Percentiles rank a stretch among this genome's conserved stretches.
phyloP scores from a whole-genome alignment of 257 asterid species.

The Solanum pimpinellifolium region DNA sequence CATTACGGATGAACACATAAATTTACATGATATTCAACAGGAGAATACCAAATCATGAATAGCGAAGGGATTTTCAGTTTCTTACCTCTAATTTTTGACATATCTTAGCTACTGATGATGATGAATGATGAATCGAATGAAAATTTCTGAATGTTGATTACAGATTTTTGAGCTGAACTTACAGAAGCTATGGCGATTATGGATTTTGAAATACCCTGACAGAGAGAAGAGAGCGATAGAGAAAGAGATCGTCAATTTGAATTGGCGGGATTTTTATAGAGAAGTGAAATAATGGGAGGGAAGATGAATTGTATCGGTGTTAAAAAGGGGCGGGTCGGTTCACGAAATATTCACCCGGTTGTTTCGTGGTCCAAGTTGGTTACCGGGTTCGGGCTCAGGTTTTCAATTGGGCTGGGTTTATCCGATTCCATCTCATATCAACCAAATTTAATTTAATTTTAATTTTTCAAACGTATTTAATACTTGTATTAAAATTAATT shows the following conservation, averaged over 20 bases:
- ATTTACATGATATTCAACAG: not conserved
- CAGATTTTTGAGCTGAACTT: not conserved
- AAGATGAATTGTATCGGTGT: not conserved
- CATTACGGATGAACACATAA: not conserved
- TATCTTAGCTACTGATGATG: not conserved
- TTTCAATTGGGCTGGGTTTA: no score
- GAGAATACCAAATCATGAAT: not conserved
- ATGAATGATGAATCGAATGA: not conserved
- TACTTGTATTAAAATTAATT: no score
- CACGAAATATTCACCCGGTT: not conserved
- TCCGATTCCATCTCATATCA: no score
- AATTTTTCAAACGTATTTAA: no score
- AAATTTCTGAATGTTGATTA: not conserved
- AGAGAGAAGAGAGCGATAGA: not conserved
- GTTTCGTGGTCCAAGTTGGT: not conserved
- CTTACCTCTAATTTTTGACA: not conserved
- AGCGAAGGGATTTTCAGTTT: not conserved
- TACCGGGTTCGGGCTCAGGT: not conserved
- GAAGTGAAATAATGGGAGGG: not conserved
- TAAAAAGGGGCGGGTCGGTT: not conserved
- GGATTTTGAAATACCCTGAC: not conserved
- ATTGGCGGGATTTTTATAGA: not conserved
- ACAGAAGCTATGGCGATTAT: not conserved
- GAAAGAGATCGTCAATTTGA: not conserved
- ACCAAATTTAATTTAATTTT: no score